phyloP scores from a whole-genome alignment of 2,329 filamentous ascomycete genomes.

The Pseudogymnoascus sp. region DNA sequence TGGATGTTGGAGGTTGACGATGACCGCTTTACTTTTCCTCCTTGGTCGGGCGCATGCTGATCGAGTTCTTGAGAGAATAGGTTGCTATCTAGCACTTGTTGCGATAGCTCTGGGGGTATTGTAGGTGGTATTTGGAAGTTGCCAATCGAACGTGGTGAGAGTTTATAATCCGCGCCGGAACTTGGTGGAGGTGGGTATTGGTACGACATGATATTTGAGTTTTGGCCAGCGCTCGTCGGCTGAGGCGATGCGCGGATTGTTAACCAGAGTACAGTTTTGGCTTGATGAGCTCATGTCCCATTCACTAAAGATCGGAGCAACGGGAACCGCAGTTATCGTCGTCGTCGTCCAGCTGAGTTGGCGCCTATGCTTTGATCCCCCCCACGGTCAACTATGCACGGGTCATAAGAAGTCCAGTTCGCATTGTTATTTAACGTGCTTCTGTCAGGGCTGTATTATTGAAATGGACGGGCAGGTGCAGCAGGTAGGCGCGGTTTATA shows the following conservation, averaged over 20 bases:
- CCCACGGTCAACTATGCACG: constrained; percentile 7
- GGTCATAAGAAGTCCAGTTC: constrained; percentile 6
- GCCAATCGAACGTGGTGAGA: constrained; percentile 1
- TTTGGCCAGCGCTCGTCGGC: not conserved
- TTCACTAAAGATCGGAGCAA: not conserved
- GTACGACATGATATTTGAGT: constrained; percentile 10
- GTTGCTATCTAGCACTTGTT: constrained; percentile 5
- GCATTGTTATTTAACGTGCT: constrained; percentile 5
- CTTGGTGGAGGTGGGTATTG: constrained; percentile 9
- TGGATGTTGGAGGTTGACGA: constrained; percentile 44
- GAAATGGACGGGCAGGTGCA: not conserved
- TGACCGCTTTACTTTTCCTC: constrained; percentile 37
- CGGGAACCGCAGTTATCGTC: constrained; percentile 3
- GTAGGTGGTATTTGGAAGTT: not conserved
- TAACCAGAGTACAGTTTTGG: constrained; percentile 4
- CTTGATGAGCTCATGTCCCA: constrained; percentile 5
- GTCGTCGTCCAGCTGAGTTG: not conserved
- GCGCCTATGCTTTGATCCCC: constrained; percentile 2
- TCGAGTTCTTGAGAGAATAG: constrained; percentile 3
- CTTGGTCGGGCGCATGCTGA: not conserved
- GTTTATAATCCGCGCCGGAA: constrained; percentile 1
- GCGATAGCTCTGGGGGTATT: constrained; percentile 4
- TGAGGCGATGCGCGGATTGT: not conserved
- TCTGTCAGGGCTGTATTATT: not conserved
- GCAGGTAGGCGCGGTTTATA: not conserved